These are phyloP conservation scores for Pseudonitzschia multistriata DNA, from an alignment of 108 stramenopile species.

Conservation along the genomic window DNA sequence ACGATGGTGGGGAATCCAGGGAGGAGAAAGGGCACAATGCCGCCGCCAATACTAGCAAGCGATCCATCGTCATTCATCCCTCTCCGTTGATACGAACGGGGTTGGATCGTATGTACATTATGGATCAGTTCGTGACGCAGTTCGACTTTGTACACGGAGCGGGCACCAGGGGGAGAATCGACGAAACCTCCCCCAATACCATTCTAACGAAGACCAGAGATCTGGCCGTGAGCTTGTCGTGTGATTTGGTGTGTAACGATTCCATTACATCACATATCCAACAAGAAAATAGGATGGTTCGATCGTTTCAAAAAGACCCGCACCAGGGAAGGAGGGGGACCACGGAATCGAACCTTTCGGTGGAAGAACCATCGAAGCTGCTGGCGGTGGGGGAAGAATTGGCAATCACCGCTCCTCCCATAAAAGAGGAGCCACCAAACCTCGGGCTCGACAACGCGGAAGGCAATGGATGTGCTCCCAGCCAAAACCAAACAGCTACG, in stretches of 20 bases:
- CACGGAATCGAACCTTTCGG: neutral
- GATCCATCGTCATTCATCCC: constrained; percentile 8
- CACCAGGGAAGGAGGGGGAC: neutral
- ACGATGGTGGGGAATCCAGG: neutral
- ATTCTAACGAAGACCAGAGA: neutral
- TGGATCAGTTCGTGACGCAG: constrained; percentile 6
- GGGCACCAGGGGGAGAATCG: neutral
- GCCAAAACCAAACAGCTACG: too few species aligned
- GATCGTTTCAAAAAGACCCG: neutral
- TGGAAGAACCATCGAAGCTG: neutral
- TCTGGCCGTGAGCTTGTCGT: constrained; percentile 9
- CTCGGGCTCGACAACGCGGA: too few species aligned
- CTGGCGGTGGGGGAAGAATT: too few species aligned
- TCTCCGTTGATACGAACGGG: constrained; percentile 22
- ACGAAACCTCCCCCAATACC: neutral
- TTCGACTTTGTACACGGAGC: neutral
- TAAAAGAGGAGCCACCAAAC: too few species aligned
- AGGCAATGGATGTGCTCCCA: too few species aligned
- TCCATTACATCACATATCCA: constrained; percentile 14
- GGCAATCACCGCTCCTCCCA: too few species aligned
- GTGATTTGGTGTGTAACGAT: constrained; percentile 4
- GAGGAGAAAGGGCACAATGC: neutral
- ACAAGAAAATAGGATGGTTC: neutral
- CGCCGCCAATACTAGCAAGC: neutral
- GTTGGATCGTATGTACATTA: constrained; percentile 33